Evolutionary conservation across 176 grass and related monocot species (phyloP).

Genomic region (Saccharum spontaneum): DNA sequence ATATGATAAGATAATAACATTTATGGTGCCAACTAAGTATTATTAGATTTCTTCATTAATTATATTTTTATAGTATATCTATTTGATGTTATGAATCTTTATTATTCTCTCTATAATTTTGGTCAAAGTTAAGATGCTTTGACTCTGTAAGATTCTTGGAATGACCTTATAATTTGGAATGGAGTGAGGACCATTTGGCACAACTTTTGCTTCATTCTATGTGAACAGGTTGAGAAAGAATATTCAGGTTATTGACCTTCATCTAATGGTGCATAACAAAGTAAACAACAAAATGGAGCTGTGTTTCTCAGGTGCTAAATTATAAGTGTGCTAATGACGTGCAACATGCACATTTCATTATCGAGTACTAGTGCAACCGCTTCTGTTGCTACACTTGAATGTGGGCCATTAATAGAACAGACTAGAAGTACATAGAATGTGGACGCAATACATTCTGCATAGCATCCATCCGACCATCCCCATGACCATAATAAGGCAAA

Average conservation of each 20-base stretch:
- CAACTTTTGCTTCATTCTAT: no score
- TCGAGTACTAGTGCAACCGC: not conserved
- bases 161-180: no score
- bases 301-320: not conserved
- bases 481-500: not conserved
- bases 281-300: not conserved
- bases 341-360: not conserved
- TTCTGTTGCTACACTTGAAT: not conserved
- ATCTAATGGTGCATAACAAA: not conserved
- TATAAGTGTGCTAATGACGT: not conserved
- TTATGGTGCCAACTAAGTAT: no score
- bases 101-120: no score
- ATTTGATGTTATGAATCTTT: no score
- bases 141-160: no score
- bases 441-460: not conserved
- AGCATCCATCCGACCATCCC: not conserved
- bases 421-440: not conserved
- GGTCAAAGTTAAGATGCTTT: no score
- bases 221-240: no score
- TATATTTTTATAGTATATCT: no score
- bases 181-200: no score
- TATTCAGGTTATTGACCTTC: not conserved
- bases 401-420: not conserved
- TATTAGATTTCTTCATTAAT: no score
- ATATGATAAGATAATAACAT: no score